Evolutionary conservation across 1,139 yeast genomes (phyloP), one percentile per base, ranked within the genome.

Genomic region (Pichia sp.): DNA sequence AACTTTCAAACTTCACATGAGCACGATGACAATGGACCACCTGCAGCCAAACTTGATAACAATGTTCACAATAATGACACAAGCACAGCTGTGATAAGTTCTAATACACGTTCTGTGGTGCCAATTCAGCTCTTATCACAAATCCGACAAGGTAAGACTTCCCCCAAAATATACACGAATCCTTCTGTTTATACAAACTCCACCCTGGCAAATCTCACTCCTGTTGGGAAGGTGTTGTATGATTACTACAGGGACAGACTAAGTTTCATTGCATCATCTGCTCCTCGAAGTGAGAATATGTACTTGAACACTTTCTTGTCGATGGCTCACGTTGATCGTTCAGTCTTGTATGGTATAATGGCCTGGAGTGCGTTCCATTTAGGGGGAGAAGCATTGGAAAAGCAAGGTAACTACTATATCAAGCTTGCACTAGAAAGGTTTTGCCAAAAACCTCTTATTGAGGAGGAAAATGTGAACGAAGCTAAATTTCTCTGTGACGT

Each of bases 281-380:
- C 85, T 1, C 83, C 91, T 44, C 58, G 63, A 33, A 74, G 69
- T 23, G 74, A 79, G 23, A 84, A 83, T 52, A 74, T 78, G 48
- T 84, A 77, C 52, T 72, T 76, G 39, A 75, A 75, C 28, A 77
- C 82, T n/a, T 83, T 83, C 53, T 60, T 84, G 27, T 91, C 93
- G 1, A 72, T 84, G 69, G 91, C 94, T 0, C 77, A 77, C 38
- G 63, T 66, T 37, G 83, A 81, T 49, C 64, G 66, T 28, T 83
- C 88, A 1, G 83, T 82, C 2, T 59, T 84, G 33, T 76, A 77
- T 53, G 76, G 82, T 2, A 66, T 84, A 7, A 59, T 84, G 34
- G 86, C 91, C 0, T 83, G 93, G 91, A 73, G 91, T 2, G 85
- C 85, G 0, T 74, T 75, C 53, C 79, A 77, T 53, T 54, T 72